Conservation (phyloP, 352 stramenopile genomes). For the Phytophthora rubi region DNA sequence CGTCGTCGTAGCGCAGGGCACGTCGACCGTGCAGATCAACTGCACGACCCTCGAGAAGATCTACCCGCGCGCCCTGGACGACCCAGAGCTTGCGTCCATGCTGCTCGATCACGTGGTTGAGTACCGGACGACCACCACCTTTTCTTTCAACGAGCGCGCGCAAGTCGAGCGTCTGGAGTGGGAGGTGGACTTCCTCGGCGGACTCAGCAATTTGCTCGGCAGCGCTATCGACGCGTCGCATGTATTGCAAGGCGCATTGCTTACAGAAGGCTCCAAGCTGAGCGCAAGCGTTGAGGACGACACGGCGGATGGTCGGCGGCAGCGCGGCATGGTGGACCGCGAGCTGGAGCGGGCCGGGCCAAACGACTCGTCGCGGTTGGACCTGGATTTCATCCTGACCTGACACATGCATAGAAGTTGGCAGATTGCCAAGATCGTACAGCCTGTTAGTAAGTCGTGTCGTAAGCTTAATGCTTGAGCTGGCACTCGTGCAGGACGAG, state of each 20-base stretch:
- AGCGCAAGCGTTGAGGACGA: conserved; percentile 38
- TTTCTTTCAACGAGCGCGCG: conserved; percentile 54
- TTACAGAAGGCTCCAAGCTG: conserved; percentile 38
- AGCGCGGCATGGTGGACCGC: conserved; percentile 27
- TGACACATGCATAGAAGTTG: neutral
- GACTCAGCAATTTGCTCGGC: conserved; percentile 42
- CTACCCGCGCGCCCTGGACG: conserved; percentile 51
- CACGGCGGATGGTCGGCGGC: conserved; percentile 23
- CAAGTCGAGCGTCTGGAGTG: conserved; percentile 49
- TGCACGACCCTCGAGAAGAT: conserved; percentile 50
- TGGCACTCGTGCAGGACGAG: no score
- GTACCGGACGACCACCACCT: conserved; percentile 46
- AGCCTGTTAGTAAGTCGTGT: neutral
- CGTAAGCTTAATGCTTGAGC: neutral
- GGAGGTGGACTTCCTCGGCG: conserved; percentile 53
- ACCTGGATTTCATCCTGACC: conserved; percentile 20
- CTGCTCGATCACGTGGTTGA: conserved; percentile 44
- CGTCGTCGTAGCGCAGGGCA: conserved; percentile 59
- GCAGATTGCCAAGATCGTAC: neutral
- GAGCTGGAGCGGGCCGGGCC: conserved; percentile 6
- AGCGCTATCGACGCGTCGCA: conserved; percentile 32
- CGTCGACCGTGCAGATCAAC: conserved; percentile 40
- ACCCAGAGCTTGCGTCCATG: conserved; percentile 42
- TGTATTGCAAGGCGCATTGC: conserved; percentile 34
- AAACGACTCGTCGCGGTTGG: neutral